Base-by-base conservation (phyloP, 352 stramenopile species). In the Phytophthora citrophthora region DNA sequence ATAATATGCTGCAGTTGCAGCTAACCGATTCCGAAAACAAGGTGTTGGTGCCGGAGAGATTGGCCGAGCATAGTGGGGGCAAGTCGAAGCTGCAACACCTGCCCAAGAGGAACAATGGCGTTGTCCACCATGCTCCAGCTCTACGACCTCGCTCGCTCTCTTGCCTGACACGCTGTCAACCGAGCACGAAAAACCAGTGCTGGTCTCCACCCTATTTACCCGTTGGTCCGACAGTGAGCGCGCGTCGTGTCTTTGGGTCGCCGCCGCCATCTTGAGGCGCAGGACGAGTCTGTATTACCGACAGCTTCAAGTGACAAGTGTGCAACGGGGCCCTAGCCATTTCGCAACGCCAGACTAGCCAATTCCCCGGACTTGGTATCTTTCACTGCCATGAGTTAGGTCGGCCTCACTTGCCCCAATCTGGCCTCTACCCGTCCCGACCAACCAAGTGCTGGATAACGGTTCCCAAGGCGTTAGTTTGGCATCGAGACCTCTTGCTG, bases 401-500 rank as follows among this genome's bases (percentile, higher is more conserved):
- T 20, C n/a, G 13, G 5, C 13, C n/a, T 41, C 4, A 54, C 49
- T 56, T 26, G 32, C 20, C 16, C 18, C 18, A 44, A 12, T 54
- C 54, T 52, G 54, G 54, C 54, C 32, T 40, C 55, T 10, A 38
- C 18, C 12, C 16, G 26, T 41, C 26, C 5, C 16, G 7, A 18
- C 54, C 54, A 63, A 55, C 55, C 55, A 63, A 45, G n/a, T 46
- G 41, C n/a, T 32, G 23, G 55, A 46, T 49, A 63, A 55, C 43
- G 40, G 31, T 54, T 54, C 32, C 31, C 9, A 8, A 18, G 6
- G 13, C 4, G 18, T 16, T 34, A 34, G 29, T 34, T 34, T 34
- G 8, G 12, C 3, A 10, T 10, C 8, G 8, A 34, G 8, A 13
- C 7, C 7, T 34, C 29, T 34, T 34, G 29, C 29, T 12, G 29